Evolutionary conservation across 1,284 basidiomycete species (phyloP).

Genomic region (Irpex rosettiformis): DNA sequence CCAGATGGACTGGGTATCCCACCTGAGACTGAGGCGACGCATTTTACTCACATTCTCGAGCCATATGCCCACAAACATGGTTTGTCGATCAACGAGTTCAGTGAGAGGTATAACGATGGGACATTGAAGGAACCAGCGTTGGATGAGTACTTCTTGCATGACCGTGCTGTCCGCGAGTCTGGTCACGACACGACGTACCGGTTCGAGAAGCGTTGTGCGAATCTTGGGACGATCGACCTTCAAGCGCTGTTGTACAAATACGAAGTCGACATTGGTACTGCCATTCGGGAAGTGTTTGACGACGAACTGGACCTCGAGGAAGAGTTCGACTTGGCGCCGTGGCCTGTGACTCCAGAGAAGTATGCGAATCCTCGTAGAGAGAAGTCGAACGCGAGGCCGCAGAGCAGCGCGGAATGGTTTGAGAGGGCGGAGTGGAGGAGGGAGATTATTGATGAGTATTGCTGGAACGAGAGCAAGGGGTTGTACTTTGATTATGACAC

Average conservation of each 20-base stretch:
- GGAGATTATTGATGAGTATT: slow-evolving; percentile 88
- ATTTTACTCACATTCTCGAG: slow-evolving; percentile 96
- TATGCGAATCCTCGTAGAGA: slow-evolving; percentile 62
- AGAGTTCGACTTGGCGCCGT: slow-evolving; percentile 87
- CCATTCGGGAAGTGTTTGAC: slow-evolving; percentile 92
- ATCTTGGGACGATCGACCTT: slow-evolving; percentile 94
- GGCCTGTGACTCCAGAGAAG: slow-evolving; percentile 82
- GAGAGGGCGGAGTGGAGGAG: slow-evolving; percentile 80
- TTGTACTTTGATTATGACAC: slow-evolving; percentile 98
- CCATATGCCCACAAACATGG: slow-evolving; percentile 93
- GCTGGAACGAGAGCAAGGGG: slow-evolving; percentile 95
- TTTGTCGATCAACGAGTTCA: slow-evolving; percentile 96
- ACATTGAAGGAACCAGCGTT: slow-evolving; percentile 83
- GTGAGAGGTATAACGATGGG: slow-evolving; percentile 91
- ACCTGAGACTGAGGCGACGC: slow-evolving; percentile 96
- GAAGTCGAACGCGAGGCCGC: slow-evolving; percentile 57
- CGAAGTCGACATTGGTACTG: slow-evolving; percentile 90
- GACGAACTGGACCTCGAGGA: slow-evolving; percentile 90
- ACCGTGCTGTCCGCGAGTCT: slow-evolving; percentile 90
- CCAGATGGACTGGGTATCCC: slow-evolving; percentile 96
- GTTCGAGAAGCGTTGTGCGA: slow-evolving; percentile 94
- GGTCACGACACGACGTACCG: slow-evolving; percentile 98
- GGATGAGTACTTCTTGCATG: slow-evolving; percentile 97
- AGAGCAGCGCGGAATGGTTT: slow-evolving; percentile 88
- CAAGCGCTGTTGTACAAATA: slow-evolving; percentile 93